Percentiles rank a stretch among this genome's conserved stretches.
Conservation (phyloP, 75 land plant species). For the Sequoia sempervirens region DNA sequence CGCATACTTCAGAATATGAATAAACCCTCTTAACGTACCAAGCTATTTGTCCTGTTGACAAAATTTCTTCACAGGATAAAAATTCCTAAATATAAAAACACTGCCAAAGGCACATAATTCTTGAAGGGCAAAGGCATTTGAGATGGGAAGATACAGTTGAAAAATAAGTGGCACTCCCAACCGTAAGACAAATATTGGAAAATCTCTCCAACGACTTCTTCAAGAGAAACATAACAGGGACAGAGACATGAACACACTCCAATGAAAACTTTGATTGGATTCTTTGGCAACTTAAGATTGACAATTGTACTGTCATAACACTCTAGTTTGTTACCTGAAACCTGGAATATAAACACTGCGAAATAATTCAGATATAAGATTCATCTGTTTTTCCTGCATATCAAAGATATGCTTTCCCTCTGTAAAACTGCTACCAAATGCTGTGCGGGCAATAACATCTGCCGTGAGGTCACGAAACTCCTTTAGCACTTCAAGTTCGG, state of each 20-base stretch:
- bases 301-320: neutral
- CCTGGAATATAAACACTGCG: neutral
- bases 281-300: no score
- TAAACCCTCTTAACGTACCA: neutral
- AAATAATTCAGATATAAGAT: neutral
- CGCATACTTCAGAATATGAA: neutral
- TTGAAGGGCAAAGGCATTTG: neutral
- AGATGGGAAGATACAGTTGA: neutral
- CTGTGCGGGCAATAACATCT: no score
- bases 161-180: neutral
- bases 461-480: neutral
- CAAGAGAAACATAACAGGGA: no score
- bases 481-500: neutral
- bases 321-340: neutral
- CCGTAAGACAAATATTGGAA: neutral
- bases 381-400: neutral
- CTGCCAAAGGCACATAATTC: no score
- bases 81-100: no score
- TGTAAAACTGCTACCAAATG: no score
- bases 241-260: no score
- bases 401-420: no score
- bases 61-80: neutral
- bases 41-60: neutral
- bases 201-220: neutral
- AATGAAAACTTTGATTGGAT: no score